Percentiles rank a stretch among this genome's conserved stretches.
Conservation (phyloP, 2,329 filamentous ascomycete genomes). For the Rutstroemia sydowiana region DNA sequence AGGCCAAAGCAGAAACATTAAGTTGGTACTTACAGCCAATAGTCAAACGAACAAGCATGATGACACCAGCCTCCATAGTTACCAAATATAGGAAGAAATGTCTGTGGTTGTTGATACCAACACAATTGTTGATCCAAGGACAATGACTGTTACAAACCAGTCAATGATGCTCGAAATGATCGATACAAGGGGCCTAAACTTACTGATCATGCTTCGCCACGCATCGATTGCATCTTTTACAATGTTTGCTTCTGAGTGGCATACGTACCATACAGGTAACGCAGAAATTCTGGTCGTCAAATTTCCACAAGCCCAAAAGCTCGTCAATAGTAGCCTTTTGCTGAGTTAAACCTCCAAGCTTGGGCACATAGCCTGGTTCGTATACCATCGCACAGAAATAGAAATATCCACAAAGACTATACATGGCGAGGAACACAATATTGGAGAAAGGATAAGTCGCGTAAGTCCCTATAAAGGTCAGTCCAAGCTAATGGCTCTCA, state of each 20-base stretch:
- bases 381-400: constrained; percentile 78
- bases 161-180: not conserved
- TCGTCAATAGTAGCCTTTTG: constrained; percentile 87
- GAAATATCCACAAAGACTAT: constrained; percentile 70
- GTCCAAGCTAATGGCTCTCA: constrained; percentile 16
- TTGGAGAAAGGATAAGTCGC: constrained; percentile 66
- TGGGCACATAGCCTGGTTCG: constrained; percentile 90
- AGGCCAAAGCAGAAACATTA: not conserved
- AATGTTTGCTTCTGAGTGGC: constrained; percentile 92
- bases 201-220: constrained; percentile 96
- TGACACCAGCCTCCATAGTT: constrained; percentile 66
- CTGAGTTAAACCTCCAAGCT: constrained; percentile 79
- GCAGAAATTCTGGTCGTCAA: constrained; percentile 91
- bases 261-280: constrained; percentile 90
- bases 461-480: constrained; percentile 50
- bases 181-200: constrained; percentile 31
- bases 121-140: constrained; percentile 95
- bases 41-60: constrained; percentile 62
- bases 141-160: constrained; percentile 59
- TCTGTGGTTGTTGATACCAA: constrained; percentile 91
- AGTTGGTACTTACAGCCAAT: constrained; percentile 56
- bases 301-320: constrained; percentile 76
- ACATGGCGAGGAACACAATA: constrained; percentile 60
- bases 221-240: constrained; percentile 81
- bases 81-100: constrained; percentile 92